Base-by-base conservation (phyloP, 2,329 filamentous ascomycete species). In the Pseudogymnoascus sp. region DNA sequence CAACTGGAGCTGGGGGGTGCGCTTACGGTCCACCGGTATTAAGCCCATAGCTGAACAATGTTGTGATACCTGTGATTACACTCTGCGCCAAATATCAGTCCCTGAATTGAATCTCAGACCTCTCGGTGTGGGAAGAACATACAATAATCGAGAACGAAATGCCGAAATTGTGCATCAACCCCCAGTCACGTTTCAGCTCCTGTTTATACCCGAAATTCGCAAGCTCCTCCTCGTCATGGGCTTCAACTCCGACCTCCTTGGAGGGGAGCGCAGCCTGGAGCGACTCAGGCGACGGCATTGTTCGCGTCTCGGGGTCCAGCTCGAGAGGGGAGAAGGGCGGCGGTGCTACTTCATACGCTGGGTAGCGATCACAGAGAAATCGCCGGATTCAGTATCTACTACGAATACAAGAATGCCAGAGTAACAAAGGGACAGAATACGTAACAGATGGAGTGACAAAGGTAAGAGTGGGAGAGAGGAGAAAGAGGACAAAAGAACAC, bases 131-230 rank as follows among this genome's bases (percentile, higher is more conserved):
- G n/a, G 10, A 6, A 31, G 39, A 8, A 71, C 79, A 65, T 68
- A 82, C 80, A 69, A 85, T 85, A 66, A 85, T 85, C 5, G 81
- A 83, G 69, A 85, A 85, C 0, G 81, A 84, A 5, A 85, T 80
- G 29, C 82, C 82, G 72, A 85, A 85, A 68, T 85, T 85, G 67
- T 85, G 82, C 60, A 80, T 73, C 63, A 85, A 67, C 4, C 80
- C 78, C 82, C 82, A 85, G 69, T 84, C 80, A 58, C 82, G 75
- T 36, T 78, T 77, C 65, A 85, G 70, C 67, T 84, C 82, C 64
- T 85, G 82, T 69, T 82, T 80, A 70, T 86, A 86, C 1, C 83
- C 83, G 67, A 85, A 77, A 65, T 81, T 77, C 3, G 79, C 81
- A 60, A 84, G 72, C 13, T 77, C 78, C 61, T 76, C 73, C 68